Base-by-base conservation (phyloP, 192 early-diverging fungal genomes). In the Pilaira anomala region DNA sequence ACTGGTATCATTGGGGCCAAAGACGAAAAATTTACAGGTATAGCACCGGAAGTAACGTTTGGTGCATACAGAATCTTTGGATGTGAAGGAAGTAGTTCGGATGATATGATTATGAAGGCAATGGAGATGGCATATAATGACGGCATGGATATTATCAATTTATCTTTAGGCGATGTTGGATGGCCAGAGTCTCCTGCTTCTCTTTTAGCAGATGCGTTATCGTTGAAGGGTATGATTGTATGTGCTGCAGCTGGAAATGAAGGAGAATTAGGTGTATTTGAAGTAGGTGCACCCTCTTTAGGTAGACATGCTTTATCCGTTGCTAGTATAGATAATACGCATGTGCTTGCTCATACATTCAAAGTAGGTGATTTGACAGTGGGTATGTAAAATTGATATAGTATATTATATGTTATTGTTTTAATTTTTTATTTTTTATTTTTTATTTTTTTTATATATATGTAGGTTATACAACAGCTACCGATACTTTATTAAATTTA, bases 221-320 rank as follows among this genome's bases (percentile, higher is more conserved):
- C 73, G 14, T 54, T 68, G 7, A 25, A 66, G 6, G 88, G 88
- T 25, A 66, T 84, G 22, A 62, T 86, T 29, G 80, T 93, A 12
- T 76, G 84, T 50, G 76, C 85, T 21, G 80, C 92, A 16, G 76
- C 77, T 33, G 94, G 94, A 16, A 96, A 96, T 78, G 80, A 86
- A 29, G 93, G 93, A 40, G 33, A 61, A 24, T 67, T 69, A 25
- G 88, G 88, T 0, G 25, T 88, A 1, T 83, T 74, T 56, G 80
- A 80, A 33, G 75, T 77, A 2, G 66, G 75, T 13, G 59, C 78
- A 2, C 86, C 86, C 4, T 77, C 79, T 0, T 54, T 80, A n/a
- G 78, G 79, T 0, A 53, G 54, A 21, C 66, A 82, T 44, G 85
- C 80, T 29, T 62, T 90, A 5, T 75, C 76, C 14, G 84, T 92